A percentile compares a stretch with the other conserved stretches of the same genome.
Evolutionary conservation across 495 filamentous ascomycete species (phyloP).

Genomic region (Pyrenula massariospora): DNA sequence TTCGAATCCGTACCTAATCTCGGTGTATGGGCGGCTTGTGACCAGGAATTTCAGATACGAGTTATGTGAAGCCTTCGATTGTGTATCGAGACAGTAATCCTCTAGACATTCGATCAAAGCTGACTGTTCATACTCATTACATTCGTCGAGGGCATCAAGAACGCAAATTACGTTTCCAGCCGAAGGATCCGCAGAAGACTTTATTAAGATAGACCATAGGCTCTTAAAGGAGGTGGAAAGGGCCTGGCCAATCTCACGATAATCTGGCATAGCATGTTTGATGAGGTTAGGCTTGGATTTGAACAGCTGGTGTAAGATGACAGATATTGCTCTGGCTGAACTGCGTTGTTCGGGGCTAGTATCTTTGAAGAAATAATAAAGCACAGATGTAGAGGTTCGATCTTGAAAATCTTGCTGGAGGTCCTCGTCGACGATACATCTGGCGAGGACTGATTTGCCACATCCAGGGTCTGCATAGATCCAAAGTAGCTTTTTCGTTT

Average conservation of each 20-base stretch:
- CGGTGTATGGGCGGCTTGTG: slow-evolving; percentile 18
- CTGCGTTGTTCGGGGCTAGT: slow-evolving; percentile 14
- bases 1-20: slow-evolving; percentile 9
- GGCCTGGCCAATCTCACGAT: slow-evolving; percentile 2
- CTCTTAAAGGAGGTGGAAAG: slow-evolving; percentile 6
- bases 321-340: slow-evolving; percentile 16
- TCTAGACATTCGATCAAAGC: slow-evolving; percentile 8
- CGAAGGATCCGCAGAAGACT: slow-evolving; percentile 5
- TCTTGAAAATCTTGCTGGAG: slow-evolving; percentile 5
- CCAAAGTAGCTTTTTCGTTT: slow-evolving; percentile 13
- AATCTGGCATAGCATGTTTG: slow-evolving; percentile 12
- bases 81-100: not conserved
- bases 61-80: not conserved
- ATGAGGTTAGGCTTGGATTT: slow-evolving; percentile 9
- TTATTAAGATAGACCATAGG: slow-evolving; percentile 19
- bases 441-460: slow-evolving; percentile 27
- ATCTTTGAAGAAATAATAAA: slow-evolving; percentile 24
- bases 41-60: slow-evolving; percentile 15
- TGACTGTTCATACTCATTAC: slow-evolving; percentile 6
- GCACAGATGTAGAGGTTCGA: slow-evolving; percentile 14
- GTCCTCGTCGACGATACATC: slow-evolving; percentile 18
- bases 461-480: slow-evolving; percentile 31
- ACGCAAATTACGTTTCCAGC: slow-evolving; percentile 19
- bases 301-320: slow-evolving; percentile 20
- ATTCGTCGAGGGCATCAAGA: slow-evolving; percentile 34